These are phyloP conservation scores for Verticillium nonalfalfae DNA, from an alignment of 2,329 filamentous ascomycete genomes.

Conservation along the genomic window DNA sequence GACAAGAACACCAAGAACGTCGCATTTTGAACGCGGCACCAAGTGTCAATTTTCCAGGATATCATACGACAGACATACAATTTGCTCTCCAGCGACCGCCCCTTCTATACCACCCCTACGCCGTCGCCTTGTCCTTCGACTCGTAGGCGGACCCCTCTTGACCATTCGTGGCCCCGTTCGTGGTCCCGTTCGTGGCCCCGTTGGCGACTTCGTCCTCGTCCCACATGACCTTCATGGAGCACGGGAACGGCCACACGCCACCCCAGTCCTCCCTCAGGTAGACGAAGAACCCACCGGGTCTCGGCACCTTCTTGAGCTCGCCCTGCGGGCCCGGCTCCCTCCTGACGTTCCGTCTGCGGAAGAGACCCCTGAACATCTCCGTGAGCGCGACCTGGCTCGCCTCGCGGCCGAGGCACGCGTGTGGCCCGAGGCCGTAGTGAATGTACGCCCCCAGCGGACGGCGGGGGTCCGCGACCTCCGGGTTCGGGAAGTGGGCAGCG, in stretches of 20 bases:
- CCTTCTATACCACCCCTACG: neutral
- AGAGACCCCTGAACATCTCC: conserved; percentile 62
- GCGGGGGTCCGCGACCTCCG: conserved; percentile 53
- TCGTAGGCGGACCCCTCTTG: neutral
- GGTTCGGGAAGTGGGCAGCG: conserved; percentile 52
- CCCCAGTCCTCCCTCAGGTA: conserved; percentile 65
- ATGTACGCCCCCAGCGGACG: conserved; percentile 60
- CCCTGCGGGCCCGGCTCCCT: conserved; percentile 59
- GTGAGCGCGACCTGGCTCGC: conserved; percentile 56
- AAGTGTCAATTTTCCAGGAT: neutral
- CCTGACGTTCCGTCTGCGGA: conserved; percentile 52
- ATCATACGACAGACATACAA: neutral
- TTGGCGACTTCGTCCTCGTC: conserved; percentile 22
- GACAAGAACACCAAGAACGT: no score
- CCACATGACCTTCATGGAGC: conserved; percentile 48
- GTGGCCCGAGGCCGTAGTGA: conserved; percentile 56
- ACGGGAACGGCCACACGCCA: conserved; percentile 36
- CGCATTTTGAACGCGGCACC: no score
- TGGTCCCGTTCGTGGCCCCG: neutral
- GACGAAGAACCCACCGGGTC: conserved; percentile 45
- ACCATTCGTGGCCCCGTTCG: neutral
- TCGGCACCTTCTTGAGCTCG: conserved; percentile 57
- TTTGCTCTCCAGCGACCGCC: neutral
- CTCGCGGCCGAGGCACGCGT: conserved; percentile 56
- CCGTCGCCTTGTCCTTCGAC: neutral